Base-by-base conservation (phyloP, 2,329 filamentous ascomycete species). In the Sphaerulina populicola region DNA sequence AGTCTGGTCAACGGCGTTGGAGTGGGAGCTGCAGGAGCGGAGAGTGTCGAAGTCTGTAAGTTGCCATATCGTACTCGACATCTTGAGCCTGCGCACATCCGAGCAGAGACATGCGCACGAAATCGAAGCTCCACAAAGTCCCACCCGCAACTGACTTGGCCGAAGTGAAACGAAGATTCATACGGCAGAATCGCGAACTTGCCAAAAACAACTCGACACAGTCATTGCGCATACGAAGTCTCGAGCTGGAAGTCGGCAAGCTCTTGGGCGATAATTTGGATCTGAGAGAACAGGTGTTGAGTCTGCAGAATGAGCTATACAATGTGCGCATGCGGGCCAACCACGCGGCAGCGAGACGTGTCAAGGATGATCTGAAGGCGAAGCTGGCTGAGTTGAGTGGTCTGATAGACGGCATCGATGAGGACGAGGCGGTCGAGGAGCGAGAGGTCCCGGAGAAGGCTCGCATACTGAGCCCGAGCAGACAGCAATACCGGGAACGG, bases 121-220 rank as follows among this genome's bases (percentile, higher is more conserved):
- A 66, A 59, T 62, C 60, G 33, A 53, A 52, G 7, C 49, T 52
- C 6, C 38, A 54, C 15, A 38, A 52, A 41, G 40, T 59, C 37
- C 53, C 48, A 35, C 54, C 64, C 18, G 53, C 65, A 36, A 53
- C 63, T 60, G 56, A 60, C 55, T 56, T 64, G 31, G 62, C 63
- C 14, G 64, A 59, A 90, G 86, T 91, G 53, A 86, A 87, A 66
- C 80, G 84, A 63, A 83, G 85, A 66, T 88, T 90, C 65, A 74
- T 90, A 62, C 80, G 87, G 49, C 88, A 93, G 67, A 94, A 94
- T 66, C 80, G 86, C 69, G 87, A 93, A 63, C 84, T 93, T 57
- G 86, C 86, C 52, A 76, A 75, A 70, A 80, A 78, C 62, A 93
- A 94, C 70, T 88, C 86, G 21, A 77, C 79, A 45, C 85, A 90